Percentiles rank a stretch among this genome's conserved stretches.
Evolutionary conservation across 1,139 yeast genomes (phyloP).

Genomic region (Kodamaea plutei): DNA sequence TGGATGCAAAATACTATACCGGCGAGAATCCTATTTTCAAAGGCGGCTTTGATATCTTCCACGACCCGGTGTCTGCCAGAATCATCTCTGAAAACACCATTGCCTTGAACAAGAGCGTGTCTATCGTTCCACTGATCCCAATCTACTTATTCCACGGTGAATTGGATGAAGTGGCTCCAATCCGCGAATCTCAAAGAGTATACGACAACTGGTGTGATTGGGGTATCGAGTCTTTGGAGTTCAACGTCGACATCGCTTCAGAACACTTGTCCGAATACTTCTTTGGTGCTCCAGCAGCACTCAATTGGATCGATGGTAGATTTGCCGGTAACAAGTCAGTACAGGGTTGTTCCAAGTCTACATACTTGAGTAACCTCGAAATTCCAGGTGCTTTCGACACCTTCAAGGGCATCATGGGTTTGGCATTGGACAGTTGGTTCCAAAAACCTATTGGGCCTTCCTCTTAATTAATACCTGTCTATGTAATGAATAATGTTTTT

Average conservation of each 20-base stretch:
- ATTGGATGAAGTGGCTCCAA: conserved; percentile 28
- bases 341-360: conserved; percentile 22
- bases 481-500: too few species aligned
- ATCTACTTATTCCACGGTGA: conserved; percentile 31
- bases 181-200: conserved; percentile 18
- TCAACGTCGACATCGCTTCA: conserved; percentile 6
- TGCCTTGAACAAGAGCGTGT: conserved; percentile 18
- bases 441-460: conserved; percentile 6
- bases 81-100: conserved; percentile 16
- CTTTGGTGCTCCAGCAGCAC: conserved; percentile 16
- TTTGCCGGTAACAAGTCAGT: conserved; percentile 21
- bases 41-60: conserved; percentile 18
- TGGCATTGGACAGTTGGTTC: conserved; percentile 2
- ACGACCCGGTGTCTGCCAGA: conserved; percentile 11
- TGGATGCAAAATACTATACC: conserved; percentile 13
- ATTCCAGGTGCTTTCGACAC: conserved; percentile 9
- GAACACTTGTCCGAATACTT: conserved; percentile 13
- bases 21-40: conserved; percentile 15
- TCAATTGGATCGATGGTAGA: conserved; percentile 15
- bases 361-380: conserved; percentile 20
- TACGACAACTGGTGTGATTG: conserved; percentile 29
- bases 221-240: conserved; percentile 14
- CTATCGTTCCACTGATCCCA: conserved; percentile 25
- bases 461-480: too few species aligned
- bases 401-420: conserved; percentile 2